Evolutionary conservation across 2,329 filamentous ascomycete species (phyloP), one percentile per base, ranked within the genome.

Genomic region (Cladophialophora immunda): DNA sequence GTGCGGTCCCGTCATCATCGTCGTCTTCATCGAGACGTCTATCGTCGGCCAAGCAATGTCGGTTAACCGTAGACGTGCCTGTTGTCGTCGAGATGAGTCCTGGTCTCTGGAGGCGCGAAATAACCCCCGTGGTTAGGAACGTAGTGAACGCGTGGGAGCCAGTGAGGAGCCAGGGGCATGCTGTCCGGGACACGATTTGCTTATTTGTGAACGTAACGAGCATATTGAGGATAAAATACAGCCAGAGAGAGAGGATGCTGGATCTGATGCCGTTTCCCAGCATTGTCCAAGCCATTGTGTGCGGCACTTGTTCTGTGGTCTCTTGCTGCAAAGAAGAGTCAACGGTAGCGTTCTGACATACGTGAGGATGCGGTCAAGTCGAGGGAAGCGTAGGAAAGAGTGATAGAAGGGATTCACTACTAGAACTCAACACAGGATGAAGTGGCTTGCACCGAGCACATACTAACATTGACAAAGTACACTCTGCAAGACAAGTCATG

Each of bases 141-240:
- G 67, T 64, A n/a, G 56, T 30, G 32, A 62, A 32, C 7, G 64
- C 67, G 47, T 69, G 67, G 25, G 54, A 61, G 7, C 61, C 60
- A 13, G 67, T 66, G 29, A 69, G 58, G 1, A 69, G 57, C 53
- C 66, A 69, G 19, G 67, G 64, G 27, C 60, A 60, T 17, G 47
- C 32, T 5, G 52, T 62, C 15, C 32, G 32, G 3, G 60, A 58
- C n/a, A 67, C 38, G 22, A 68, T 34, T 9, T 56, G 52, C 53
- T 62, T 67, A 52, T 62, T 69, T 8, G 57, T 67, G 29, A 69
- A 5, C 13, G 67, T 69, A n/a, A 69, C 64, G 27, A 67, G 27
- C 25, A 69, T 60, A 47, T 69, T 69, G 27, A 69, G 65, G 13
- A 59, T 4, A 57, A 69, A 67, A 34, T 69, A 69, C 11, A 61